Evolutionary conservation across 768 basidiomycete species (phyloP).

Genomic region (Baorangia bicolor): DNA sequence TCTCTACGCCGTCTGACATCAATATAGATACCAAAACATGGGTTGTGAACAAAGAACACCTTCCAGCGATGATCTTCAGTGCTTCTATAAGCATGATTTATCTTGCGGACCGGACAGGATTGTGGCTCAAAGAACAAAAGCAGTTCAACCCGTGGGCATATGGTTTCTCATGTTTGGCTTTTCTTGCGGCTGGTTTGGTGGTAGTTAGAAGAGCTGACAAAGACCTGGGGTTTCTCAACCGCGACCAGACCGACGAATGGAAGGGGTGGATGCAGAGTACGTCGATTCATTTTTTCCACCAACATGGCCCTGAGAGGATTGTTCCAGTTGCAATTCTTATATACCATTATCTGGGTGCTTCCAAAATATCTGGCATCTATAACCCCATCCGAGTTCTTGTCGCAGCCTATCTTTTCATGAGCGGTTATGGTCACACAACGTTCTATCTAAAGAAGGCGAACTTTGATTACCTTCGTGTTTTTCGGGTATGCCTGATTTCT

Average conservation of each 20-base stretch:
- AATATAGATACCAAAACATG: constrained; percentile 19
- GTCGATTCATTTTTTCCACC: constrained; percentile 24
- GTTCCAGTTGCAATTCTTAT: constrained; percentile 78
- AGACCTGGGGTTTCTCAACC: constrained; percentile 85
- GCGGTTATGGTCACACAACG: constrained; percentile 86
- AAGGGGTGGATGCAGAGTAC: constrained; percentile 98
- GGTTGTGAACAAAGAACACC: constrained; percentile 15
- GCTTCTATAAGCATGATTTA: constrained; percentile 66
- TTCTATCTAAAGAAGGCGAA: constrained; percentile 91
- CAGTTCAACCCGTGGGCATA: constrained; percentile 73
- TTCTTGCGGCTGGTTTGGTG: constrained; percentile 56
- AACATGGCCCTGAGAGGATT: background rate
- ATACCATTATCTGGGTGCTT: constrained; percentile 90
- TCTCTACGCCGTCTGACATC: constrained; percentile 17
- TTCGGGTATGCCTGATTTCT: constrained; percentile 48
- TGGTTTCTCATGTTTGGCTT: constrained; percentile 50
- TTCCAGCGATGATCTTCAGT: constrained; percentile 61
- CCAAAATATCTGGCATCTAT: constrained; percentile 89
- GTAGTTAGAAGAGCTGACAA: constrained; percentile 73
- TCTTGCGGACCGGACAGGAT: constrained; percentile 77
- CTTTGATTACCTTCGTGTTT: constrained; percentile 75
- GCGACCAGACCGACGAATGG: constrained; percentile 96
- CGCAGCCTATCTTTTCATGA: constrained; percentile 90
- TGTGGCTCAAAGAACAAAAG: constrained; percentile 92
- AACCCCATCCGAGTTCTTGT: constrained; percentile 88